Evolutionary conservation across 352 stramenopile genomes (phyloP), one percentile per base, ranked within the genome.

Genomic region (Globisporangium paroecandrum): DNA sequence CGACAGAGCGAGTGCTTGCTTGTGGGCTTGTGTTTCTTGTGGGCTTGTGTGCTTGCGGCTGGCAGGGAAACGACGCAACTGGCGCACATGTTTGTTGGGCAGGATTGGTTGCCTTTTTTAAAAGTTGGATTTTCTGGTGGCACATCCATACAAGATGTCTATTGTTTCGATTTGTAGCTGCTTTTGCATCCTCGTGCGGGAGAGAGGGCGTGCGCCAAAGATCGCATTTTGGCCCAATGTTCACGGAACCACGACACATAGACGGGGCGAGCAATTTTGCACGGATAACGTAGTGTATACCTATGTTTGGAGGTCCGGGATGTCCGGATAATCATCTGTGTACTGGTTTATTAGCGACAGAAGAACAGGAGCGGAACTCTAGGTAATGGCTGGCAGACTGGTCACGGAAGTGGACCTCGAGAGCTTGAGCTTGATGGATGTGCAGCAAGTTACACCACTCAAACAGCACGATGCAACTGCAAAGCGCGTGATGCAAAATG

Each of bases 281-380:
- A 36, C 53, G 53, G 53, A 32, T 57, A 29, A 18, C 0, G 22
- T 4, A 22, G 10, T 34, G 51, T 57, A 34, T 57, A 57, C 3
- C 24, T 34, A 8, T 18, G 20, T 9, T n/a, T 57, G 24, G 5
- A 20, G 3, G 24, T 4, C 3, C 8, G 9, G 12, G n/a, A 29
- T 29, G 13, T 57, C 13, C 53, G 25, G 51, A 36, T 58, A 32
- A 8, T 0, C 13, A 58, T 4, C 0, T 6, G 53, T 41, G 24
- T 58, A 58, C 53, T 58, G 53, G 20, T 58, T 58, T 58, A 58
- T 58, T 24, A 10, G 38, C 53, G 8, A 24, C 12, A 15, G 32
- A 58, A 41, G 32, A 38, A 49, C 41, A 49, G 15, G 41, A 49
- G 41, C 41, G 41, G 41, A 49, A 49, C 41, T n/a, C 41, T 49